Evolutionary conservation across 2,329 filamentous ascomycete species (phyloP).

Genomic region (Hymenoscyphus infarciens): DNA sequence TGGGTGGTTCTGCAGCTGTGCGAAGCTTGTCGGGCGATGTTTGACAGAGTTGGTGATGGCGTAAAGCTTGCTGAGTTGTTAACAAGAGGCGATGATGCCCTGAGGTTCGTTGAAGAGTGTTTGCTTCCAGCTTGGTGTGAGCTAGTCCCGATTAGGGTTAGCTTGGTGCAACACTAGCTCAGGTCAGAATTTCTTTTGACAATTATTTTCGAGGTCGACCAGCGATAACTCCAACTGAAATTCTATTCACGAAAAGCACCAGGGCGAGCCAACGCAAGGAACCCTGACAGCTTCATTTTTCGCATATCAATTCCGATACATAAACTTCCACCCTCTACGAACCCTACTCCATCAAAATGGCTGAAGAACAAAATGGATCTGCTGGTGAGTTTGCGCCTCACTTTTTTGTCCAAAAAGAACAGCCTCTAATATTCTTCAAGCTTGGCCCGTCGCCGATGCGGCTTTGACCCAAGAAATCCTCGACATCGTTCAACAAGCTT

Average conservation of each 20-base stretch:
- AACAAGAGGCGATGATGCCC: slow-evolving; percentile 27
- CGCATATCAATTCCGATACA: background rate
- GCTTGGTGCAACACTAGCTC: slow-evolving; percentile 4
- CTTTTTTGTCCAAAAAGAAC: background rate
- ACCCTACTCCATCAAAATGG: slow-evolving; percentile 26
- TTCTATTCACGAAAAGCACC: slow-evolving; percentile 30
- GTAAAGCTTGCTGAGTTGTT: slow-evolving; percentile 28
- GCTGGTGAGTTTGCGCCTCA: slow-evolving; percentile 26
- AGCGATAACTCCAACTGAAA: slow-evolving; percentile 1
- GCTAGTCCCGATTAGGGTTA: slow-evolving; percentile 9
- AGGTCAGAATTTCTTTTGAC: slow-evolving; percentile 10
- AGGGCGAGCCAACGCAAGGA: slow-evolving; percentile 62
- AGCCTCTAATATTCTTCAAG: slow-evolving; percentile 35
- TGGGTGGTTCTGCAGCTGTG: slow-evolving; percentile 22
- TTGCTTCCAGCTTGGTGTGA: slow-evolving; percentile 12
- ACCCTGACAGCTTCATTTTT: slow-evolving; percentile 42
- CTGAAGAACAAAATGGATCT: slow-evolving; percentile 36
- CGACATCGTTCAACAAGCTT: slow-evolving; percentile 63
- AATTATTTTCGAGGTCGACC: slow-evolving; percentile 7
- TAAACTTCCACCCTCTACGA: background rate
- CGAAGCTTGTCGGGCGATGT: slow-evolving; percentile 25
- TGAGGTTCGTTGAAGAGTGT: slow-evolving; percentile 23
- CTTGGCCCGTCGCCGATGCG: slow-evolving; percentile 70
- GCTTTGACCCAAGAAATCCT: slow-evolving; percentile 77
- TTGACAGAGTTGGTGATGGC: slow-evolving; percentile 29